Evolutionary conservation across 805 yeast species (phyloP), one percentile per base, ranked within the genome.

Genomic region (Metschnikowia baotianmanensis): DNA sequence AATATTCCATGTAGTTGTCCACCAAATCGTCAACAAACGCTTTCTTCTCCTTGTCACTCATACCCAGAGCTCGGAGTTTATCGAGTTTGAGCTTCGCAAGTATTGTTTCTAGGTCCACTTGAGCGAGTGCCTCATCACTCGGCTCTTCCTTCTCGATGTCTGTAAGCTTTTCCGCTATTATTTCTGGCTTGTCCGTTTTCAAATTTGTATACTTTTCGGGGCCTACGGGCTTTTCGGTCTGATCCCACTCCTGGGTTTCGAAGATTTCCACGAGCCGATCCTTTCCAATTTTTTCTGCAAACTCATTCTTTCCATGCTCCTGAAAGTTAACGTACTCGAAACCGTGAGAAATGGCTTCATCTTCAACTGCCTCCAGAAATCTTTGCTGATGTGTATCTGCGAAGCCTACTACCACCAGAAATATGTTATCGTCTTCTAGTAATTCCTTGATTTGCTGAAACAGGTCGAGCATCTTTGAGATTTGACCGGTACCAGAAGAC

Each of bases 161-260:
- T 3, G 65, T 38, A n/a, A 66, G 51, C 0, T 57, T 52, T 31
- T 45, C 39, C 4, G 59, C 48, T 72, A 67, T 65, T 10, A 49
- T 49, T 3, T 48, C 45, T 27, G 55, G 36, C 34, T 50, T 56
- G 6, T 53, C 48, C 25, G 43, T 24, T 39, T 65, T 59, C 23
- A 46, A 49, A 15, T 46, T 30, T 15, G 54, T 48, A 47, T 63
- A 62, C 6, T 36, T 39, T 5, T 42, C 48, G 12, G 41, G 35
- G 1, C 33, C 31, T 9, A 41, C 19, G 1, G 43, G 38, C 10
- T 38, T 5, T 4, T 57, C 57, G 32, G 56, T 41, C 25, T 53
- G 54, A 15, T 50, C 50, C 83, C 83, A 78, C 20, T 67, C 71
- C 43, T 75, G 71, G 1, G 75, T 61, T 35, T 78, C 76, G 5